Base-by-base conservation (phyloP, 2,329 filamentous ascomycete genomes). In the Akanthomyces dipterigenus region DNA sequence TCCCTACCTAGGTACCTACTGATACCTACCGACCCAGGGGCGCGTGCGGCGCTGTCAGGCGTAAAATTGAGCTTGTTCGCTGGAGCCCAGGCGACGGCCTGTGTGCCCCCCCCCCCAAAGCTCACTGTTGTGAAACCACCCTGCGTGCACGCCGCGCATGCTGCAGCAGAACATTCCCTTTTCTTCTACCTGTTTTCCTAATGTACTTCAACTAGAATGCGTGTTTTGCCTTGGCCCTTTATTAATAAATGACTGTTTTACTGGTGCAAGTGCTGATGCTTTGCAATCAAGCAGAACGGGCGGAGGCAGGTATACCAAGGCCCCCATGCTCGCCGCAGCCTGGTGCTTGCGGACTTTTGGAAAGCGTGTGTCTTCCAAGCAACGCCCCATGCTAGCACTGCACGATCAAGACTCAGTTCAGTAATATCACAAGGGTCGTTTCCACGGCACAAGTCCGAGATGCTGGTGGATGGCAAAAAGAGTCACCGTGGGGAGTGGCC, bases 51-150 rank as follows among this genome's bases (percentile, higher is more conserved):
- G 28, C 55, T 57, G 43, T 4, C 55, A 57, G 55, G 55, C 55
- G 43, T 57, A 57, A 57, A 57, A 11, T 49, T 57, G 55, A 57
- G 55, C 55, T 57, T 57, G 55, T 57, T 57, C 43, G 43, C 43
- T 57, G 54, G 54, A 26, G 54, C 54, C 16, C 3, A 9, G 14
- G 11, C 5, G 18, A 34, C n/a, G 12, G 28, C 11, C 40, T 34
- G 22, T 22, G 8, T 20, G 22, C 18, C 6, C 1, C 22, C 28
- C n/a, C 5, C 18, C 49, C 20, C n/a, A n/a, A n/a, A 42, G 36
- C 51, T 42, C 22, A 55, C 8, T 56, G 54, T n/a, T 7, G 54
- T 56, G 42, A 46, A 56, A 56, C 54, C 54, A 56, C 54, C 54
- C 34, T 38, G 11, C 7, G 34, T 46, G 54, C 54, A 46, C 42